Evolutionary conservation across 495 filamentous ascomycete species (phyloP).

Genomic region (Penicillium manginii): DNA sequence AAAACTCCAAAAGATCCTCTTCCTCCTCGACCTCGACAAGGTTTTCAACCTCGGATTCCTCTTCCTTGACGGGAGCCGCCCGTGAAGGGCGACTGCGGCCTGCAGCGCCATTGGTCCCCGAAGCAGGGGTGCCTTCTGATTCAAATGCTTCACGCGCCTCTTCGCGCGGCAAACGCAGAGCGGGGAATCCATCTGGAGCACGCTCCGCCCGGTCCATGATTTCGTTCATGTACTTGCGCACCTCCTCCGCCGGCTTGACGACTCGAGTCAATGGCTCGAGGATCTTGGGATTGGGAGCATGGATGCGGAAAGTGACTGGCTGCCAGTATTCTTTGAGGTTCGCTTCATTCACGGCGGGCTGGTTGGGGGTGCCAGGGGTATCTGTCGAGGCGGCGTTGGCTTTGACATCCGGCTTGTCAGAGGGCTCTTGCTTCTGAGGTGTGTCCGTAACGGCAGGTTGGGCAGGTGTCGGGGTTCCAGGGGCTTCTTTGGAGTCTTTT

Average conservation of each 20-base stretch:
- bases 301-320: slow-evolving; percentile 81
- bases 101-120: slow-evolving; percentile 14
- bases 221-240: slow-evolving; percentile 79
- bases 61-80: slow-evolving; percentile 26
- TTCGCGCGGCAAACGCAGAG: slow-evolving; percentile 64
- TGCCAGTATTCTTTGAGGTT: slow-evolving; percentile 80
- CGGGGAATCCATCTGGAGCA: slow-evolving; percentile 68
- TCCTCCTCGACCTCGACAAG: slow-evolving; percentile 37
- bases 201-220: slow-evolving; percentile 76
- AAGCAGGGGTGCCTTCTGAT: slow-evolving; percentile 34
- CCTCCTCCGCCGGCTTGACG: slow-evolving; percentile 79
- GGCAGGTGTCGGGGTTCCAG: slow-evolving; percentile 11
- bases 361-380: slow-evolving; percentile 8
- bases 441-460: slow-evolving; percentile 18
- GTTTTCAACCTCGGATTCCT: slow-evolving; percentile 44
- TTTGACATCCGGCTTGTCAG: slow-evolving; percentile 22
- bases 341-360: slow-evolving; percentile 14
- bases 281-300: slow-evolving; percentile 61
- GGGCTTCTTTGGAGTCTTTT: slow-evolving; percentile 14
- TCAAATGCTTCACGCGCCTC: slow-evolving; percentile 33
- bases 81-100: slow-evolving; percentile 33
- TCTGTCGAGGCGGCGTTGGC: slow-evolving; percentile 8
- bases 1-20: slow-evolving; percentile 48
- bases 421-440: slow-evolving; percentile 21
- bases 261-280: slow-evolving; percentile 75